A percentile compares a stretch with the other conserved stretches of the same genome.
Evolutionary conservation across 495 filamentous ascomycete genomes (phyloP).

Genomic region (Stereocaulon alpinum): DNA sequence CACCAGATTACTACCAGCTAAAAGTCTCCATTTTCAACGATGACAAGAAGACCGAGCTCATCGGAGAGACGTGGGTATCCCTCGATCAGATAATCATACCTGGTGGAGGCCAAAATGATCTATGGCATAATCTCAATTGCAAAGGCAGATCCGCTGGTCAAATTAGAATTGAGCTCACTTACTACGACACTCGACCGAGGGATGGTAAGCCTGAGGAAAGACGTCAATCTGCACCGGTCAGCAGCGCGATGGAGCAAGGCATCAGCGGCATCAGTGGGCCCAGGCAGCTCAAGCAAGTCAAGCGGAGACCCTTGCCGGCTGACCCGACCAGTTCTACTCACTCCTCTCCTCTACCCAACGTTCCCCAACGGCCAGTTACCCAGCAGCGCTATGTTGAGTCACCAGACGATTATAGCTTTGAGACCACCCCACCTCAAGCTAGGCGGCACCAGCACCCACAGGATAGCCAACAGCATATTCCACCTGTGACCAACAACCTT

Average conservation of each 20-base stretch:
- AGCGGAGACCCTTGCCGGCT: conserved; percentile 68
- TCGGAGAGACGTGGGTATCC: conserved; percentile 85
- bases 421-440: not conserved
- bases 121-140: conserved; percentile 80
- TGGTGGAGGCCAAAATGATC: conserved; percentile 84
- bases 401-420: conserved; percentile 5
- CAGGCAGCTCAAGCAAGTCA: conserved; percentile 51
- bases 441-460: conserved; percentile 8
- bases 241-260: conserved; percentile 1
- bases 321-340: conserved; percentile 45
- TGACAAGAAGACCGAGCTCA: conserved; percentile 90
- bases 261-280: conserved; percentile 35
- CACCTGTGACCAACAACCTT: not conserved
- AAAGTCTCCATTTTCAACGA: conserved; percentile 97
- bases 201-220: conserved; percentile 51
- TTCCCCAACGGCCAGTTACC: conserved; percentile 2
- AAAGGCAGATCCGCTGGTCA: conserved; percentile 92
- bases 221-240: conserved; percentile 33
- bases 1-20: conserved; percentile 84
- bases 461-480: not conserved
- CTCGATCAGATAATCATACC: conserved; percentile 69
- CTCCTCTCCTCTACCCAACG: conserved; percentile 18
- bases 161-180: conserved; percentile 90
- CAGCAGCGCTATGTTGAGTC: conserved; percentile 14
- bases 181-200: conserved; percentile 82